These are phyloP conservation scores for Alnus rubra DNA, from an alignment of 306 rosid species.

Conservation along the genomic window DNA sequence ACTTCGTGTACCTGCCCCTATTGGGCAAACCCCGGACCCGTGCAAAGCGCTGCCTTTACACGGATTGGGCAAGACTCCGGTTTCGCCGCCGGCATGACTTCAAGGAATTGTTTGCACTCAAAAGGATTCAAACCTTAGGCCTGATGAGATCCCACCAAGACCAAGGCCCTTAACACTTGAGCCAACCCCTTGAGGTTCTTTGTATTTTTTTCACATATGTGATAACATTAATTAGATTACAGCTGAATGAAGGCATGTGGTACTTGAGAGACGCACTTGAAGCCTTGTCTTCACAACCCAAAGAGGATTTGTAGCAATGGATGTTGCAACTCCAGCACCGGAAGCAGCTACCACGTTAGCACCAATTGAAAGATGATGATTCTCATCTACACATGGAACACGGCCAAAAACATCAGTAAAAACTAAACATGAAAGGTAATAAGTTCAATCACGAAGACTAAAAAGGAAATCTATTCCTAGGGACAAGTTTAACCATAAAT, in stretches of 20 bases:
- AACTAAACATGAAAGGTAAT: constrained; percentile 15
- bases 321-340: constrained; percentile 89
- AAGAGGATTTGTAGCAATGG: constrained; percentile 80
- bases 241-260: not conserved
- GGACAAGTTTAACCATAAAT: not conserved
- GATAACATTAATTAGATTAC: not conserved
- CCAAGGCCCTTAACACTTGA: too few relatives aligned
- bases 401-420: constrained; percentile 9
- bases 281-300: constrained; percentile 97
- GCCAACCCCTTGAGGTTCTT: too few relatives aligned
- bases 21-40: too few relatives aligned
- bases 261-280: constrained; percentile 56
- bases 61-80: too few relatives aligned
- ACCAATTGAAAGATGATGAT: constrained; percentile 72
- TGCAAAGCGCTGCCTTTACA: too few relatives aligned
- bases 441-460: constrained; percentile 13
- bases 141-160: too few relatives aligned
- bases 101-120: too few relatives aligned
- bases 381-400: constrained; percentile 54
- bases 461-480: constrained; percentile 3
- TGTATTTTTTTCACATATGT: not conserved
- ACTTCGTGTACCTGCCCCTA: too few relatives aligned
- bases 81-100: too few relatives aligned
- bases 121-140: too few relatives aligned
- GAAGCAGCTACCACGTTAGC: constrained; percentile 85